These are phyloP conservation scores for Ambrosiella beaveri DNA, from an alignment of 2,329 filamentous ascomycete genomes.

Conservation along the genomic window DNA sequence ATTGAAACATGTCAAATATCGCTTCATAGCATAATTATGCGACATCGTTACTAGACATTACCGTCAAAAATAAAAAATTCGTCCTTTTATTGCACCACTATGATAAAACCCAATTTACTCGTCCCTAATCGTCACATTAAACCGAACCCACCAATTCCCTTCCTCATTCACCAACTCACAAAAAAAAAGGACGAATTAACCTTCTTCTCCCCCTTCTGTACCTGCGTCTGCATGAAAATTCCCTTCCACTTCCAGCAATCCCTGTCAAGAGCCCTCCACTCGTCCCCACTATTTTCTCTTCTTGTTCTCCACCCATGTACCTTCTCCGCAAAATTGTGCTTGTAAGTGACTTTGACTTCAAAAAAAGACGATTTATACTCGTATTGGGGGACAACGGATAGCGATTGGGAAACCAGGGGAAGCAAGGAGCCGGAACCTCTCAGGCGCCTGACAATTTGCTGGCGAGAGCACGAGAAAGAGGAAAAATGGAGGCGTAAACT, in stretches of 20 bases:
- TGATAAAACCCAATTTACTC: not conserved
- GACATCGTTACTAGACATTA: not conserved
- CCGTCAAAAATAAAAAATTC: not conserved
- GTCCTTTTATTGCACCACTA: not conserved
- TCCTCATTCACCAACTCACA: not conserved
- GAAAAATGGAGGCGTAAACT: not conserved
- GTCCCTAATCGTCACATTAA: not conserved
- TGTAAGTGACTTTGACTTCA: not conserved
- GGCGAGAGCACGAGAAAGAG: no score
- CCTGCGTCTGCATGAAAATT: not conserved
- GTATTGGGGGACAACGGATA: not conserved
- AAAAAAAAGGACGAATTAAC: not conserved
- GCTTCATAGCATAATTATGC: not conserved
- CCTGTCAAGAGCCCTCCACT: not conserved
- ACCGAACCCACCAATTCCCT: not conserved
- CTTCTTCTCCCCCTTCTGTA: not conserved
- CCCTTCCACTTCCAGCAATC: not conserved
- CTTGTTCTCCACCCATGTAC: not conserved
- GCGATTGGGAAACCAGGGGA: not conserved
- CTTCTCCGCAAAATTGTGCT: no score
- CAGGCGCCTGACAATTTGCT: no score
- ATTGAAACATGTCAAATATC: not conserved
- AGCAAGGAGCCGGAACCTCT: no score
- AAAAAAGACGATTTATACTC: not conserved
- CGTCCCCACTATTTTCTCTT: not conserved